Conservation (phyloP, 257 asterid genomes). For the Nicotiana obtusifolia region DNA sequence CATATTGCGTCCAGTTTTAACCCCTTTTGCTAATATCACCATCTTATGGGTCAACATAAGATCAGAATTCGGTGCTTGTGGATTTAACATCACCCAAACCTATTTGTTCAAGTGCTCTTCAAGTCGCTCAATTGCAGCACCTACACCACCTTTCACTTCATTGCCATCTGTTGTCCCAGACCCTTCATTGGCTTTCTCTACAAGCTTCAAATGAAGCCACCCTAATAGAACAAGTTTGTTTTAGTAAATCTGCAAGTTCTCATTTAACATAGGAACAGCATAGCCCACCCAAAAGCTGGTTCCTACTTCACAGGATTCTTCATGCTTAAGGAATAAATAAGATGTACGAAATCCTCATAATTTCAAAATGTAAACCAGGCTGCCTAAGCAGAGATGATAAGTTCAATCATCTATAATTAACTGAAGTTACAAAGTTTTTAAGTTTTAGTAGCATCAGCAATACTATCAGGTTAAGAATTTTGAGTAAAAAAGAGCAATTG, state of each 20-base stretch:
- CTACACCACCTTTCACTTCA: slow-evolving; percentile 43
- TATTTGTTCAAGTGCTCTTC: slow-evolving; percentile 55
- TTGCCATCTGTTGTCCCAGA: slow-evolving; percentile 16
- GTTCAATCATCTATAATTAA: background rate
- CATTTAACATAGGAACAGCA: background rate
- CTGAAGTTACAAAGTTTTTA: background rate
- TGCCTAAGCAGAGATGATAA: background rate
- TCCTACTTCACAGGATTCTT: background rate
- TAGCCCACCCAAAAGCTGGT: background rate
- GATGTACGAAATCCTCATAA: background rate
- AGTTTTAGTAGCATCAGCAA: background rate
- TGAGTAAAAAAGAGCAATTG: background rate
- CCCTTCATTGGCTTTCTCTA: slow-evolving; percentile 82
- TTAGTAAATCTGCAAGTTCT: slow-evolving; percentile 5
- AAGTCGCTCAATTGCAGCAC: slow-evolving; percentile 67
- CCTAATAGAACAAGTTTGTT: slow-evolving; percentile 38
- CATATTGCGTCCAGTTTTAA: background rate
- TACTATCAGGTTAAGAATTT: background rate
- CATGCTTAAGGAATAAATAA: background rate
- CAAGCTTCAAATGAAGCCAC: slow-evolving; percentile 88
- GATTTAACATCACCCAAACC: background rate
- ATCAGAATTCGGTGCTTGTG: background rate
- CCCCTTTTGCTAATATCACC: background rate
- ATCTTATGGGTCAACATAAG: background rate
- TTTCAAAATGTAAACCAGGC: background rate